Evolutionary conservation across 306 rosid genomes (phyloP), one percentile per base, ranked within the genome.

Genomic region (Sicyos baderoa): DNA sequence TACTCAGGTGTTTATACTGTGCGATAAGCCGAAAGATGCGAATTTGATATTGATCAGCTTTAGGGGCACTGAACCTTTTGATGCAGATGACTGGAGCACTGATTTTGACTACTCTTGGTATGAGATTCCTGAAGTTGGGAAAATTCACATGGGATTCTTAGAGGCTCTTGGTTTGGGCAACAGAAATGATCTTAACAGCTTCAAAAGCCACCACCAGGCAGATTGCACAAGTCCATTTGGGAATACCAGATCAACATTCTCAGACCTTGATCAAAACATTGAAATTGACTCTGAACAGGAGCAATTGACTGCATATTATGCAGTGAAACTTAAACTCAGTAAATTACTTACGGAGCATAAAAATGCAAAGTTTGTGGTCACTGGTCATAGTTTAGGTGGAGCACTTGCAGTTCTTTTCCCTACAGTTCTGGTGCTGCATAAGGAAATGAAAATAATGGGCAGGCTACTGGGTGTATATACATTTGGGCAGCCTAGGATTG

Each of bases 51-150:
- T 86, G 70, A 70, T 90, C 76, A 83, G 88, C 84, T 90, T 90
- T 76, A 72, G 90, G 79, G 95, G 95, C 44, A 88, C 91, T 12
- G 95, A 88, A 37, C 95, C 83, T 70, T 88, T 88, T 75, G 84
- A 83, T 74, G 86, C 92, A 2, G 77, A 83, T 80, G 91, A 86
- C 70, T 90, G 95, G 97, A 66, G 78, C 29, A 81, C 91, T 19
- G 97, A 90, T 76, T 88, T 87, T 73, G 97, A 86, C 71, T 90
- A 84, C 80, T 87, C 90, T 51, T 88, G 95, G 91, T 90, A 83
- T 76, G 88, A 86, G 62, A 81, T 84, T 62, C 88, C 91, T 5
- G 47, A 86, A 17, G 29, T 83, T 63, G 95, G 97, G 2, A 88
- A 86, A 79, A 63, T 88, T 56, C 95, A 90, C 76, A 83, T 86